Percentiles rank a stretch among this genome's conserved stretches.
Conservation (phyloP, 768 basidiomycete species). For the Epithele typhae region DNA sequence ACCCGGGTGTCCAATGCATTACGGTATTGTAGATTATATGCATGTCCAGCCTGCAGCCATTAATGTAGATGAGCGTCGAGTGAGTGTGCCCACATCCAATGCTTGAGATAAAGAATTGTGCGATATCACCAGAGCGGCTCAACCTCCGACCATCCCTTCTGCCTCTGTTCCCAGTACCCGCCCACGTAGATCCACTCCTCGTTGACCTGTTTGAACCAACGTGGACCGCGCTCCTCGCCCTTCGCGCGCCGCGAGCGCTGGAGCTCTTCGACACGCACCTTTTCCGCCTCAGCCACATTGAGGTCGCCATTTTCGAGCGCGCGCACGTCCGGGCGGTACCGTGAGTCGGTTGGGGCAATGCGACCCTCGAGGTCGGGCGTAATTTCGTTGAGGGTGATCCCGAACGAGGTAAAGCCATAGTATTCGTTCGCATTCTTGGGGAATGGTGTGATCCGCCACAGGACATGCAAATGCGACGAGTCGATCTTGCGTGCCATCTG, state of each 20-base stretch:
- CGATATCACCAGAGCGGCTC: slow-evolving; percentile 63
- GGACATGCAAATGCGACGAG: slow-evolving; percentile 61
- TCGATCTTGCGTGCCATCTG: slow-evolving; percentile 67
- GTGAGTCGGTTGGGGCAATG: slow-evolving; percentile 78
- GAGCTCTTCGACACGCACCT: slow-evolving; percentile 65
- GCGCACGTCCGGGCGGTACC: slow-evolving; percentile 75
- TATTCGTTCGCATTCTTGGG: slow-evolving; percentile 65
- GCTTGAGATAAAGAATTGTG: no score
- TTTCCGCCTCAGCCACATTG: slow-evolving; percentile 68
- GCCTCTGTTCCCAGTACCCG: slow-evolving; percentile 80
- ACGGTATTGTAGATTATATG: no score
- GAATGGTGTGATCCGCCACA: slow-evolving; percentile 77
- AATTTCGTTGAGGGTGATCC: slow-evolving; percentile 78
- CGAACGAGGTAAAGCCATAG: slow-evolving; percentile 82
- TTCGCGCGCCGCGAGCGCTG: slow-evolving; percentile 68
- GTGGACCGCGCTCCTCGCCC: slow-evolving; percentile 56
- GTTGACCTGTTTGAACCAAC: slow-evolving; percentile 69
- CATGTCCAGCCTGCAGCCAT: no score
- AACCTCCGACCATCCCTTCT: slow-evolving; percentile 57
- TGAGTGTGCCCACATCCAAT: no score
- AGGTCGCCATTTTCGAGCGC: slow-evolving; percentile 77
- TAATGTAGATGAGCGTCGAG: no score
- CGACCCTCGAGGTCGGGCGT: slow-evolving; percentile 57
- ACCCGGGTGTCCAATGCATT: no score
- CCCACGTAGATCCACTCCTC: slow-evolving; percentile 77